Evolutionary conservation across 257 asterid species (phyloP).

Genomic region (Solanum chilense): DNA sequence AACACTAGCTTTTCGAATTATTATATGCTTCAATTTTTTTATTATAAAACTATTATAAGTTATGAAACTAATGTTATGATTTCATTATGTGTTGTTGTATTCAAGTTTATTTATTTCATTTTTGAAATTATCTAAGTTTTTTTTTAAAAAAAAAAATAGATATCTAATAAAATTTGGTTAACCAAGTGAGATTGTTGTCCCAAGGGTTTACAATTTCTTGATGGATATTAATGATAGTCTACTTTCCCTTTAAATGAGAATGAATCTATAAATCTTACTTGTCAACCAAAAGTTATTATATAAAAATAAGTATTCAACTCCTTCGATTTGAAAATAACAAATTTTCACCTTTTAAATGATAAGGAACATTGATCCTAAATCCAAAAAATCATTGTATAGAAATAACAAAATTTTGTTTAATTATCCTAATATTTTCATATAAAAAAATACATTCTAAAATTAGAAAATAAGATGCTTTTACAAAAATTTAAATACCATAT

Average conservation of each 20-base stretch:
- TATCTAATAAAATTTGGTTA: not conserved
- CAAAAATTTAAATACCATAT: too few species aligned
- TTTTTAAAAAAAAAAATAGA: not conserved
- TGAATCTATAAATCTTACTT: not conserved
- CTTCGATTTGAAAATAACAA: not conserved
- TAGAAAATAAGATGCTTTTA: too few species aligned
- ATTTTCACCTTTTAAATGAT: not conserved
- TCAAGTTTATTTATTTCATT: not conserved
- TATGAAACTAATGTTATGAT: not conserved
- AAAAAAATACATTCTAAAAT: too few species aligned
- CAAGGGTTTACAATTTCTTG: not conserved
- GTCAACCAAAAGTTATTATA: not conserved
- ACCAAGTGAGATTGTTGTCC: not conserved
- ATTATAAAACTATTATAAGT: not conserved
- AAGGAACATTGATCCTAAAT: not conserved
- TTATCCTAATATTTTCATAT: too few species aligned
- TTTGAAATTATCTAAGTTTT: not conserved
- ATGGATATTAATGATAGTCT: fast-evolving
- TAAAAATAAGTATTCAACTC: not conserved
- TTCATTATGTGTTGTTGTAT: not conserved
- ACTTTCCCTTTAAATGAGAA: not conserved
- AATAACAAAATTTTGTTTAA: too few species aligned
- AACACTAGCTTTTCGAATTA: not conserved
- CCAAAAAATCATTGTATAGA: too few species aligned
- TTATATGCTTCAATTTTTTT: not conserved